These are phyloP conservation scores for Mycena metata DNA, from an alignment of 768 basidiomycete species.

Conservation along the genomic window DNA sequence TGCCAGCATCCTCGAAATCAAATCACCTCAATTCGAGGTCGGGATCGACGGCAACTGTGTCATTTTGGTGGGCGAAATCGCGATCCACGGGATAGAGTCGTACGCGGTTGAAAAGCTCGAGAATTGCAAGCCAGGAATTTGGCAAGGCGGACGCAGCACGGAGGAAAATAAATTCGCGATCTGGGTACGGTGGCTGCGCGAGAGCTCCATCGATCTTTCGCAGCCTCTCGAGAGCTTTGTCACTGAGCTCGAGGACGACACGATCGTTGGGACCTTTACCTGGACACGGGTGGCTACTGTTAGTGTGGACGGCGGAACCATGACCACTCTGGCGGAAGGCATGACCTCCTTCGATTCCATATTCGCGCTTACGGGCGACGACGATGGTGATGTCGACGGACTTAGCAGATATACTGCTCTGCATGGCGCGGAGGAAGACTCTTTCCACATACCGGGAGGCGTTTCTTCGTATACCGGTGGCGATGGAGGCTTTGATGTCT, in stretches of 20 bases:
- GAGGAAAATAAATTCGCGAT: constrained; percentile 9
- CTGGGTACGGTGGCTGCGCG: constrained; percentile 26
- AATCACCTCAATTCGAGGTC: constrained; percentile 22
- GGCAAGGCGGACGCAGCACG: constrained; percentile 18
- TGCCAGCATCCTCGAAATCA: constrained; percentile 2
- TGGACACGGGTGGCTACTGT: background rate
- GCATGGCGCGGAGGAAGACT: constrained; percentile 18
- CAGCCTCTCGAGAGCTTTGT: constrained; percentile 14
- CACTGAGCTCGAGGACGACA: background rate
- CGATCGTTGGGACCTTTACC: background rate
- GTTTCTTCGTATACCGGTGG: constrained; percentile 28
- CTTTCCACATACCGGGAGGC: constrained; percentile 24
- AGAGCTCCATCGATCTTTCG: constrained; percentile 21
- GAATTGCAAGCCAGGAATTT: constrained; percentile 24
- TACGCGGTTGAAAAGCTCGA: constrained; percentile 7
- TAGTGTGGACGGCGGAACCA: constrained; percentile 18
- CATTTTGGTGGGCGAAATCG: constrained; percentile 19
- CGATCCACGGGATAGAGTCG: constrained; percentile 22
- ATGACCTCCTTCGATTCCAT: constrained; percentile 11
- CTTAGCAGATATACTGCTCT: constrained; percentile 16
- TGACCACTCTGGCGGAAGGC: constrained; percentile 12
- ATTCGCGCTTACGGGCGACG: constrained; percentile 11
- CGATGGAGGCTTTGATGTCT: constrained; percentile 20
- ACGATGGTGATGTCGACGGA: constrained; percentile 9
- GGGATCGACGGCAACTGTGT: constrained; percentile 22